These are phyloP conservation scores for Arthrobotrys iridis DNA, from an alignment of 2,329 filamentous ascomycete genomes.

Conservation along the genomic window DNA sequence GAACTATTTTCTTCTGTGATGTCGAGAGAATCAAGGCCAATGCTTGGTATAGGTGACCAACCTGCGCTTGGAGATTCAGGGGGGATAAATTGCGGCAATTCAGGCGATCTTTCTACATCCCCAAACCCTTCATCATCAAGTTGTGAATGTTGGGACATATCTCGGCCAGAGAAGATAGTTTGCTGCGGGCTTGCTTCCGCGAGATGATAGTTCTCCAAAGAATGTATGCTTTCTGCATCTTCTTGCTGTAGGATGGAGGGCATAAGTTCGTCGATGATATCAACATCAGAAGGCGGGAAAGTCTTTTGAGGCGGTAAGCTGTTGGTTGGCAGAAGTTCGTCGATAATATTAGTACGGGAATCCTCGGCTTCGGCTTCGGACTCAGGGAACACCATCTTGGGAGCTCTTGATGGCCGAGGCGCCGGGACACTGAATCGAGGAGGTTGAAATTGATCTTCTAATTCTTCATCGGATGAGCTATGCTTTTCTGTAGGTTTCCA, in stretches of 20 bases:
- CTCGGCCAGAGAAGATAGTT: not conserved
- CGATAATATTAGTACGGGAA: not conserved
- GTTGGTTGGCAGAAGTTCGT: conserved; percentile 6
- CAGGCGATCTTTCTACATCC: not conserved
- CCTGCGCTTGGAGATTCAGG: not conserved
- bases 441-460: not conserved
- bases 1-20: not conserved
- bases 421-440: not conserved
- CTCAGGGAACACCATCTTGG: not conserved
- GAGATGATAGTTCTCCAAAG: not conserved
- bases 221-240: not conserved
- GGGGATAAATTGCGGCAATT: not conserved
- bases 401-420: not conserved
- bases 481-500: not conserved
- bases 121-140: not conserved
- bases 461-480: not conserved
- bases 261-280: conserved; percentile 39
- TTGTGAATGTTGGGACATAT: not conserved
- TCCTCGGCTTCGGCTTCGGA: not conserved
- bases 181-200: not conserved
- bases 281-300: not conserved
- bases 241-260: not conserved
- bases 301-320: not conserved
- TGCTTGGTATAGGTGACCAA: not conserved
- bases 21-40: not conserved